These are phyloP conservation scores for Bipolaris oryzae DNA, from an alignment of 2,329 filamentous ascomycete species.

Conservation along the genomic window DNA sequence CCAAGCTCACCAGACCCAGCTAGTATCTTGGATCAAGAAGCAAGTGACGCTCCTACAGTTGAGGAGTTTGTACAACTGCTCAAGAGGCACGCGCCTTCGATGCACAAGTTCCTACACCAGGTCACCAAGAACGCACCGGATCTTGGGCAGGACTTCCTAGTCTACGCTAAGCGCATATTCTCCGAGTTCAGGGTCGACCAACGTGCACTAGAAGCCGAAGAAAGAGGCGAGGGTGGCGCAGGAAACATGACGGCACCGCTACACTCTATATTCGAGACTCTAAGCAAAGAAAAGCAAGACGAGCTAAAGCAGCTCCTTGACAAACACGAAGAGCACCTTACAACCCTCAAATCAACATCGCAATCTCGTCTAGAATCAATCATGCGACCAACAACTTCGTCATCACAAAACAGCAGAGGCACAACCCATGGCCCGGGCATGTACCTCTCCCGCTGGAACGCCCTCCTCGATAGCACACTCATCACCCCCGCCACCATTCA, in stretches of 20 bases:
- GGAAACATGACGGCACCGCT: conserved; percentile 54
- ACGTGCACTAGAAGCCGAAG: conserved; percentile 21
- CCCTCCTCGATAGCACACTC: conserved; percentile 69
- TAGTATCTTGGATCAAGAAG: conserved; percentile 29
- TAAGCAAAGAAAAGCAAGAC: conserved; percentile 56
- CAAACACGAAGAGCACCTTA: conserved; percentile 65
- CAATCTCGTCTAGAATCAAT: conserved; percentile 62
- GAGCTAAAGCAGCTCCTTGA: conserved; percentile 62
- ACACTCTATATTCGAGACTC: conserved; percentile 51
- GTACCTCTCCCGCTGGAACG: conserved; percentile 75
- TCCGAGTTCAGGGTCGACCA: conserved; percentile 59
- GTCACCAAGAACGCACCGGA: conserved; percentile 71
- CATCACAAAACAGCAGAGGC: conserved; percentile 19
- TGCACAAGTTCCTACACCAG: conserved; percentile 75
- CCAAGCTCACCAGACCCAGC: conserved; percentile 31
- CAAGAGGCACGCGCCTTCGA: conserved; percentile 65
- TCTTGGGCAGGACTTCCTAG: conserved; percentile 64
- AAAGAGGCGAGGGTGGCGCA: conserved; percentile 38
- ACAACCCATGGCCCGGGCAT: conserved; percentile 70
- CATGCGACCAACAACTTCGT: conserved; percentile 43
- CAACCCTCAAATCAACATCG: conserved; percentile 15
- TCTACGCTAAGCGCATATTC: conserved; percentile 65
- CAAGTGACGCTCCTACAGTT: conserved; percentile 59
- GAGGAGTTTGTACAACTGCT: conserved; percentile 74
- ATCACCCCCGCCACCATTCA: conserved; percentile 65